Base-by-base conservation (phyloP, 2,329 filamentous ascomycete genomes). In the Pseudogymnoascus sp. region DNA sequence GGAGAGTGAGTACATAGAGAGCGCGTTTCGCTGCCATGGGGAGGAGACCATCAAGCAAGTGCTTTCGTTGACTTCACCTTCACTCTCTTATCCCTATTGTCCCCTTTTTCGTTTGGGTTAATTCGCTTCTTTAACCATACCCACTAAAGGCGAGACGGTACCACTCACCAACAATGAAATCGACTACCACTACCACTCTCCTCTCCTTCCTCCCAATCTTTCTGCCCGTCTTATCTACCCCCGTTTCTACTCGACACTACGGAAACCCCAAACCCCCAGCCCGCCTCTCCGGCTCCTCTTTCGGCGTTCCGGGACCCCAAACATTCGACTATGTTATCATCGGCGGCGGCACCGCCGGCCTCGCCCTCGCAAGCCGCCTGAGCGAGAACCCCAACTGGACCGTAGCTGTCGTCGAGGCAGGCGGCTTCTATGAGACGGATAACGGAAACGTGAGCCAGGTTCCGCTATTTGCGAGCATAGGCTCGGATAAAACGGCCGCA, bases 351-450 rank as follows among this genome's bases (percentile, higher is more conserved):
- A 77, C 77, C 0, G 71, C 76, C 3, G 77, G 77, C 6, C 71
- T 78, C 3, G 72, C 74, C 1, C 68, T 78, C 11, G 77, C 76
- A 3, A 69, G 69, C 25, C 73, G 76, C 3, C 71, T 78, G 18
- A 72, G 70, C 12, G 76, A 78, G 63, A 71, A 75, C 63, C 65
- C 67, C 28, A 61, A 71, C 40, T 67, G 74, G 25, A 66, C 68
- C 4, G 74, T 79, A 5, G 69, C 76, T 3, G 76, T 78, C 5
- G 67, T 78, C n/a, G 77, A 79, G 65, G 77, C 76, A n/a, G 77
- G 77, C 9, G 69, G 68, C 21, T 65, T 65, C 38, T 68, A 68
- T 34, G 62, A 68, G 42, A 31, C 62, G 5, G 66, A 66, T 18
- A 66, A 65, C 63, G 63, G 66, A 6, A 66, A 67, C 25, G 11